Conservation (phyloP, 345 rosid genomes). For the Rhodamnia argentea region DNA sequence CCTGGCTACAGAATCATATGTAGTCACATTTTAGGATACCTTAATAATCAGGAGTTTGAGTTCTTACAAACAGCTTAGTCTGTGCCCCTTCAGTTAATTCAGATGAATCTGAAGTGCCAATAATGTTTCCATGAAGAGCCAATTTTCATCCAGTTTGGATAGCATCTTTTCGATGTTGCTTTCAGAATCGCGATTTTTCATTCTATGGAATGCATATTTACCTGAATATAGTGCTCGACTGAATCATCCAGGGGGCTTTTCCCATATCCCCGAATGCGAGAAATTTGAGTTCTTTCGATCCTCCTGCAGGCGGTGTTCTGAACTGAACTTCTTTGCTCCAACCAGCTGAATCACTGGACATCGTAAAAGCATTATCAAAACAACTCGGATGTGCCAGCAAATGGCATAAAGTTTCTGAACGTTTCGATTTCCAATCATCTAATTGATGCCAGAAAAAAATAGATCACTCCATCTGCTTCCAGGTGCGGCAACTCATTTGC, state of each 20-base stretch:
- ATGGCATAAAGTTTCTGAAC: background rate
- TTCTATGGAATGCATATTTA: background rate
- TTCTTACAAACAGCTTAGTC: background rate
- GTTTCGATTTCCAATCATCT: background rate
- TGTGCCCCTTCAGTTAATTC: background rate
- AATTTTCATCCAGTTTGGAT: background rate
- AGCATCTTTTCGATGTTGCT: background rate
- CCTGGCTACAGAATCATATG: conserved; percentile 33
- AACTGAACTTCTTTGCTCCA: conserved; percentile 49
- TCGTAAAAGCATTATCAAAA: background rate
- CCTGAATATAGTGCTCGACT: conserved; percentile 62
- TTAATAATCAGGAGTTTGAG: background rate
- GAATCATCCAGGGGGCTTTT: conserved; percentile 61
- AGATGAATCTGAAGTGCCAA: background rate
- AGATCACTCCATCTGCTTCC: background rate
- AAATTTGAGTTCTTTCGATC: conserved; percentile 41
- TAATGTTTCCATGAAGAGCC: background rate
- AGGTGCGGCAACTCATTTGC: background rate
- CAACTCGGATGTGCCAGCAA: background rate
- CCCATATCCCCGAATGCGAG: conserved; percentile 70
- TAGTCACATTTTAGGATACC: background rate
- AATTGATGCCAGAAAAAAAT: background rate
- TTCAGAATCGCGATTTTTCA: background rate
- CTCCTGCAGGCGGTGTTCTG: conserved; percentile 48
- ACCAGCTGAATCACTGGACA: conserved; percentile 35